Evolutionary conservation across 176 grass and related monocot species (phyloP).

Genomic region (Lolium rigidum): DNA sequence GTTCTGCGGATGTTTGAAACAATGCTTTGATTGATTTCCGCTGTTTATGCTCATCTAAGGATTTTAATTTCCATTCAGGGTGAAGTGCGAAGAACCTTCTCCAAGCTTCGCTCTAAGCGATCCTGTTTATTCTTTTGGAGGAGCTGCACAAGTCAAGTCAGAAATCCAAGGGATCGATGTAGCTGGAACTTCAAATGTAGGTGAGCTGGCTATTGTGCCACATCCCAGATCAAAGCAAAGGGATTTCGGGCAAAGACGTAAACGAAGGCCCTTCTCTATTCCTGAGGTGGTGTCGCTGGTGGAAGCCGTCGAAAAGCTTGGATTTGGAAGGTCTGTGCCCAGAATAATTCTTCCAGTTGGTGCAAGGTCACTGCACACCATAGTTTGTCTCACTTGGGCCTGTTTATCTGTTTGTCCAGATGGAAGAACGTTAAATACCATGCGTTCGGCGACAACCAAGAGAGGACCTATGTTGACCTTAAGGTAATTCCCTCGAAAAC

Average conservation of each 20-base stretch:
- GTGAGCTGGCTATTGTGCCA: slow-evolving; percentile 56
- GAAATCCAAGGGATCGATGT: slow-evolving; percentile 50
- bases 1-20: slow-evolving; percentile 13
- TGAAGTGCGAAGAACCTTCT: slow-evolving; percentile 45
- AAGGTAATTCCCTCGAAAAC: slow-evolving; percentile 58
- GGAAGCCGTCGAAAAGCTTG: slow-evolving; percentile 72
- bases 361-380: neutral
- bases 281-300: slow-evolving; percentile 77
- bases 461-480: slow-evolving; percentile 88
- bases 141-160: slow-evolving; percentile 39
- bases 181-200: slow-evolving; percentile 32
- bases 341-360: slow-evolving; percentile 9
- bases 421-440: slow-evolving; percentile 84
- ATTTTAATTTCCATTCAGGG: slow-evolving; percentile 42
- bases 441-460: slow-evolving; percentile 66
- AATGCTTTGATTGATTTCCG: slow-evolving; percentile 3
- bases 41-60: slow-evolving; percentile 40
- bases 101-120: slow-evolving; percentile 54
- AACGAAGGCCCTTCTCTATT: slow-evolving; percentile 74
- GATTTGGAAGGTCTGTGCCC: slow-evolving; percentile 77
- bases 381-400: slow-evolving; percentile 20
- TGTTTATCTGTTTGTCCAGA: slow-evolving; percentile 50
- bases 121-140: slow-evolving; percentile 49
- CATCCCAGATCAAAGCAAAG: slow-evolving; percentile 40
- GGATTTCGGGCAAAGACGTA: slow-evolving; percentile 64